A percentile compares a stretch with the other conserved stretches of the same genome.
Conservation (phyloP, 352 stramenopile genomes). For the Albugo candida region DNA sequence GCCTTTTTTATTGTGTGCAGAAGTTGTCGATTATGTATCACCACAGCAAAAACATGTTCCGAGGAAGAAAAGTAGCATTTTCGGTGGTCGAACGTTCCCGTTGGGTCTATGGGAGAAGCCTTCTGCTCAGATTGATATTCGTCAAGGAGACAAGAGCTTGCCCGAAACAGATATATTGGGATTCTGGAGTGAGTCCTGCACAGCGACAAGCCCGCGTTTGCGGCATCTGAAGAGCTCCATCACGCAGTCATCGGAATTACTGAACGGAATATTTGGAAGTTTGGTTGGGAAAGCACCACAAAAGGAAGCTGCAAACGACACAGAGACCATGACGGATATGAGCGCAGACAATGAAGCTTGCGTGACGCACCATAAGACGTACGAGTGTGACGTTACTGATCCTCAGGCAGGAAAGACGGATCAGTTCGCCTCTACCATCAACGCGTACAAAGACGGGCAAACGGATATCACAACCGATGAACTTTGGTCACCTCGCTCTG, state of each 20-base stretch:
- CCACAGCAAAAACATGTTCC: slow-evolving; percentile 18
- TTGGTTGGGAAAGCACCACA: slow-evolving; percentile 44
- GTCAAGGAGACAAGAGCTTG: too few relatives aligned
- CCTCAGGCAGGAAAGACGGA: too few relatives aligned
- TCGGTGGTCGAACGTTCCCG: too few relatives aligned
- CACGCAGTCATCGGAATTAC: slow-evolving; percentile 32
- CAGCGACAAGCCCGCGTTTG: slow-evolving; percentile 27
- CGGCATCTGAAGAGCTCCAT: slow-evolving; percentile 50
- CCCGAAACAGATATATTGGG: too few relatives aligned
- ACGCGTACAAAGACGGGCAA: too few relatives aligned
- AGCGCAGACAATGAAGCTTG: too few relatives aligned
- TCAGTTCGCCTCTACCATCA: too few relatives aligned
- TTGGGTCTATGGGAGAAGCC: slow-evolving; percentile 41
- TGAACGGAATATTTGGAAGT: slow-evolving; percentile 49
- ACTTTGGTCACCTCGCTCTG: slow-evolving; percentile 37
- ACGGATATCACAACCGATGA: slow-evolving; percentile 7
- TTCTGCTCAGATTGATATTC: too few relatives aligned
- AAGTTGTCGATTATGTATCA: slow-evolving; percentile 48
- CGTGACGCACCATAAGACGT: too few relatives aligned
- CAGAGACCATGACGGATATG: too few relatives aligned
- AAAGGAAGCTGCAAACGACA: too few relatives aligned
- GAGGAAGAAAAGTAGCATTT: slow-evolving; percentile 27
- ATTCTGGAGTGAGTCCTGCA: slow-evolving; percentile 75
- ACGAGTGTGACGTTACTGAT: too few relatives aligned
- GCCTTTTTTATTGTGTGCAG: slow-evolving; percentile 50